Evolutionary conservation across 371 early-diverging fungal species (phyloP).

Genomic region (Apophysomyces sp.): DNA sequence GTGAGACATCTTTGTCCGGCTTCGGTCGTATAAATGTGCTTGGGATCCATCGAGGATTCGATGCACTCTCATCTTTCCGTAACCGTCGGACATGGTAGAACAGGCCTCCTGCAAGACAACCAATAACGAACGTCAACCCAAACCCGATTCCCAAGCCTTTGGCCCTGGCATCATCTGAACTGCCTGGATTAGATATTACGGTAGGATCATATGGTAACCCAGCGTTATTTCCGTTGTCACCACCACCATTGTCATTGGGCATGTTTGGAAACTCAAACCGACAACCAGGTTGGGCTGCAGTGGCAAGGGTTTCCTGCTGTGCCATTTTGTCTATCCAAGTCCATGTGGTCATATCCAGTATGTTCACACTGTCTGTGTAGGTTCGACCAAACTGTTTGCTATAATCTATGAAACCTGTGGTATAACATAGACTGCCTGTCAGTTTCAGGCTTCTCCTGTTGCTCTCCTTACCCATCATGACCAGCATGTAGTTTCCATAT

Average conservation of each 20-base stretch:
- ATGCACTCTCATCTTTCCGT: background rate
- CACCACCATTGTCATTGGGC: slow-evolving; percentile 1
- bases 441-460: background rate
- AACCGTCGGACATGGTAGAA: background rate
- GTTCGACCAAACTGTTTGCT: background rate
- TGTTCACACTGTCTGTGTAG: slow-evolving; percentile 27
- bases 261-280: slow-evolving; percentile 24
- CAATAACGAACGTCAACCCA: background rate
- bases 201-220: background rate
- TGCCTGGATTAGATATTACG: slow-evolving; percentile 21
- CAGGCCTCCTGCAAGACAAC: background rate
- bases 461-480: slow-evolving; percentile 25
- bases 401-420: background rate
- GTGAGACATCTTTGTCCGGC: background rate
- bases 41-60: background rate
- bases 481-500: slow-evolving; percentile 40
- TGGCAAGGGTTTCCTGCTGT: background rate
- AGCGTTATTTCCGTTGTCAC: background rate
- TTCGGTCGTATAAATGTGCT: slow-evolving; percentile 2
- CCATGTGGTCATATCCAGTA: slow-evolving; percentile 41
- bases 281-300: slow-evolving; percentile 9
- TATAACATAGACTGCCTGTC: background rate
- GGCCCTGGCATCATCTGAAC: slow-evolving; percentile 13
- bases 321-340: slow-evolving; percentile 33
- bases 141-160: slow-evolving; percentile 29